Conservation (phyloP, 257 asterid genomes). For the Solanum tarijense region DNA sequence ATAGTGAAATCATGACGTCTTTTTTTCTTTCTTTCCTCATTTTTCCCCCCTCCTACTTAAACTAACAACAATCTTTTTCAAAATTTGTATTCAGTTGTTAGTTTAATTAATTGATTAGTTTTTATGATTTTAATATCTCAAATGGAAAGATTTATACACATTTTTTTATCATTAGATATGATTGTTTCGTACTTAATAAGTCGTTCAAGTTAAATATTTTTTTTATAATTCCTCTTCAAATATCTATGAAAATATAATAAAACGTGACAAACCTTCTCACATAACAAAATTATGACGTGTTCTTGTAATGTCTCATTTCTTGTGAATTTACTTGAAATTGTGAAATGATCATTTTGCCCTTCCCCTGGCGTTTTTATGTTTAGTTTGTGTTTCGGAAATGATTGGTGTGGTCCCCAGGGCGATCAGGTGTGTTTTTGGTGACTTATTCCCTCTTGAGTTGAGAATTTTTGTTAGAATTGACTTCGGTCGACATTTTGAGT, state of each 20-base stretch:
- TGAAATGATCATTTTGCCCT: no score
- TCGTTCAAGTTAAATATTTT: not conserved
- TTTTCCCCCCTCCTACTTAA: not conserved
- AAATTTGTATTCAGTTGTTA: not conserved
- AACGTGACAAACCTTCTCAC: not conserved
- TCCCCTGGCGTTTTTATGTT: no score
- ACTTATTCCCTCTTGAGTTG: no score
- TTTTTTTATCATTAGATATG: not conserved
- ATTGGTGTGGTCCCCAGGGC: no score
- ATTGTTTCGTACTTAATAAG: not conserved
- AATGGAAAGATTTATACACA: not conserved
- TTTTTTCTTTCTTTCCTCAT: not conserved
- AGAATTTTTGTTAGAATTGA: no score
- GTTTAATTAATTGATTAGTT: not conserved
- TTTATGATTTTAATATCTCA: not conserved
- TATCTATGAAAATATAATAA: not conserved
- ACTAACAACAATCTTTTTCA: not conserved
- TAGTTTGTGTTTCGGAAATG: no score
- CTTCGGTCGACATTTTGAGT: no score
- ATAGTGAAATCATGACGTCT: not conserved
- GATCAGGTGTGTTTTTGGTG: no score
- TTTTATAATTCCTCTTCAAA: not conserved
- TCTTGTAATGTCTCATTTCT: no score
- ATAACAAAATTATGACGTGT: not conserved
- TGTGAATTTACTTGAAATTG: no score